Conservation (phyloP, 306 rosid genomes). For the Corylus americana region DNA sequence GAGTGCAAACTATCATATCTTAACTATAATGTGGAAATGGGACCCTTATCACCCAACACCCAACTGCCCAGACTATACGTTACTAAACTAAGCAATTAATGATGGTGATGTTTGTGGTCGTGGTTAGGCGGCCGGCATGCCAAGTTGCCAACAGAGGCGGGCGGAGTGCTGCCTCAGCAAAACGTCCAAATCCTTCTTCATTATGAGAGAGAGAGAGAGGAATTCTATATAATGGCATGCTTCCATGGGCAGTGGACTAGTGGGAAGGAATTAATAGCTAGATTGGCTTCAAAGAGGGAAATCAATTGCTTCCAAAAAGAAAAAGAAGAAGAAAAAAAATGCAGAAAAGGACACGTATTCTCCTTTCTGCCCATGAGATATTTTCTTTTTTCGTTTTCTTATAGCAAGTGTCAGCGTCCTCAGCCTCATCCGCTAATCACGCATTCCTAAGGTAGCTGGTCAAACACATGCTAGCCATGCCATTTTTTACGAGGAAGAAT, state of each 20-base stretch:
- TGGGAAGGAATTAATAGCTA: conserved; percentile 8
- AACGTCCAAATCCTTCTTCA: conserved; percentile 22
- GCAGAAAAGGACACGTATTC: no score
- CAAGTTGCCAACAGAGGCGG: not conserved
- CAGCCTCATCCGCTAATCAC: conserved; percentile 6
- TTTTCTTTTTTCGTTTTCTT: no score
- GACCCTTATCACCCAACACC: not conserved
- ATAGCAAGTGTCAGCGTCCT: no score
- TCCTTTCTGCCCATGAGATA: no score
- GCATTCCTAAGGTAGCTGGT: not conserved
- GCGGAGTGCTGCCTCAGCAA: conserved; percentile 12
- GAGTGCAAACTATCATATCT: no score
- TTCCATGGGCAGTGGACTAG: not conserved
- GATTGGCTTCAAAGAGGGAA: conserved; percentile 58
- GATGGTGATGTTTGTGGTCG: conserved; percentile 1
- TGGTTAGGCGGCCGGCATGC: not conserved
- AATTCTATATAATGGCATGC: conserved; percentile 15
- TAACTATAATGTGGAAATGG: not conserved
- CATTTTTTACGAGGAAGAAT: conserved; percentile 6
- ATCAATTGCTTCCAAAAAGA: conserved; percentile 15
- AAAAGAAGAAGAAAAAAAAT: not conserved
- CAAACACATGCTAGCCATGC: conserved; percentile 22
- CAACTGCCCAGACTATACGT: not conserved
- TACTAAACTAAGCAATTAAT: not conserved
- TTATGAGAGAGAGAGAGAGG: conserved; percentile 1